Conservation (phyloP, 495 filamentous ascomycete species). For the Aspergillus baeticus region DNA sequence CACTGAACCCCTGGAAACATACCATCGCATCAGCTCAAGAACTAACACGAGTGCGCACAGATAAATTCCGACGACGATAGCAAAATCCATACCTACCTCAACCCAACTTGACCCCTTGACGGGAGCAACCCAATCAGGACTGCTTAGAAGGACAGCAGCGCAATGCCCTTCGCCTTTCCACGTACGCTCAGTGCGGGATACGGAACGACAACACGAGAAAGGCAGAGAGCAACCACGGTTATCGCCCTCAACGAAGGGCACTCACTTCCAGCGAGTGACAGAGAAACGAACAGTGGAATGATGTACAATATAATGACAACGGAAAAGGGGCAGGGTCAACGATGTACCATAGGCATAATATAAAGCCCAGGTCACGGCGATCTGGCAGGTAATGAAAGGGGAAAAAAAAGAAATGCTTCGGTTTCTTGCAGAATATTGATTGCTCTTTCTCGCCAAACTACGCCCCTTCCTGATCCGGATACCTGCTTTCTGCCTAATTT, state of each 20-base stretch:
- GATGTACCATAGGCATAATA: background rate
- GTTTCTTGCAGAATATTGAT: background rate
- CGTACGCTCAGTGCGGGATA: background rate
- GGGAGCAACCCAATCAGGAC: background rate
- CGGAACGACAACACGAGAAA: background rate
- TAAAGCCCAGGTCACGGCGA: background rate
- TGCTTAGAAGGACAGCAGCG: slow-evolving; percentile 1
- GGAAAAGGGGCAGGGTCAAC: background rate
- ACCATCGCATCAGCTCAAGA: background rate
- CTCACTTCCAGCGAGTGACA: background rate
- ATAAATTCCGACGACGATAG: background rate
- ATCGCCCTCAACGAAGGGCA: background rate
- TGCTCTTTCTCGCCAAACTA: background rate
- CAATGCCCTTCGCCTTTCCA: background rate
- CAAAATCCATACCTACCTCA: background rate
- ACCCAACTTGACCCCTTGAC: background rate
- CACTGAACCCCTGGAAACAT: background rate
- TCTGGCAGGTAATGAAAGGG: background rate
- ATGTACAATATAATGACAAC: background rate
- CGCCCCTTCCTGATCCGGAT: background rate
- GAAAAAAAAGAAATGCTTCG: background rate
- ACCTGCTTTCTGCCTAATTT: background rate
- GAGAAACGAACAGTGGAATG: too few species aligned
- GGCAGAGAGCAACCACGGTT: background rate
- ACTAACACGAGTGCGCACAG: slow-evolving; percentile 1